Base-by-base conservation (phyloP, 345 rosid genomes). In the Mallotus nudiflorus region DNA sequence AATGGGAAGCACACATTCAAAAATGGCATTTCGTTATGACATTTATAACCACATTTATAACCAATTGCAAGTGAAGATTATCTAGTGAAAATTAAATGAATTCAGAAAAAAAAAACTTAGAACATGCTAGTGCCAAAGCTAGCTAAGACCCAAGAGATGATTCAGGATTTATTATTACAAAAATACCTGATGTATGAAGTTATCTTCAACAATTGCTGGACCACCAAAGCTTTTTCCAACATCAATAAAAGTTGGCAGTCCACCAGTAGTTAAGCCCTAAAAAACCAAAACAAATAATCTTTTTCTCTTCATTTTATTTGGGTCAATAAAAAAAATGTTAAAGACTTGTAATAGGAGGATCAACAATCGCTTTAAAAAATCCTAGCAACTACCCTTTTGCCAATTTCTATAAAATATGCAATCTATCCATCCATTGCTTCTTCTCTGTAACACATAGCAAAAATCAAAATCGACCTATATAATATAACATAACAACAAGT, bases 211-310 rank as follows among this genome's bases (percentile, higher is more conserved):
- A 69, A 93, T 91, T 52, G 94, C 98, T 55, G 98, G 96, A 24
- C 97, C 94, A 65, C 98, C 97, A 67, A 93, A 91, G 83, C 94
- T 91, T 73, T 91, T 89, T 40, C 97, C 97, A 65, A 95, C 89
- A 77, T 95, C 97, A 6, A 92, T 81, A 81, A 95, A 95, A 56
- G 99, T 92, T 42, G 97, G 97, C 72, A 95, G 82, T 53, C 96
- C 99, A 76, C 97, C 97, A 14, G 97, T 95, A 55, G 97, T 90
- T 76, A 94, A 80, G 28, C 97, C 99, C 99, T 94, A 51, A 20
- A 42, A 74, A 45, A 74, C 2, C 27, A 27, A 27, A 45, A 10
- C 46, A 69, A 20, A 8, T 22, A 56, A 15, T 18, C 19, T 18
- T 45, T 18, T 33, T 42, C 9, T 9, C 9, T 39, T 39, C 42